Evolutionary conservation across 2,329 filamentous ascomycete genomes (phyloP).

Genomic region (Colletotrichum noveboracense): DNA sequence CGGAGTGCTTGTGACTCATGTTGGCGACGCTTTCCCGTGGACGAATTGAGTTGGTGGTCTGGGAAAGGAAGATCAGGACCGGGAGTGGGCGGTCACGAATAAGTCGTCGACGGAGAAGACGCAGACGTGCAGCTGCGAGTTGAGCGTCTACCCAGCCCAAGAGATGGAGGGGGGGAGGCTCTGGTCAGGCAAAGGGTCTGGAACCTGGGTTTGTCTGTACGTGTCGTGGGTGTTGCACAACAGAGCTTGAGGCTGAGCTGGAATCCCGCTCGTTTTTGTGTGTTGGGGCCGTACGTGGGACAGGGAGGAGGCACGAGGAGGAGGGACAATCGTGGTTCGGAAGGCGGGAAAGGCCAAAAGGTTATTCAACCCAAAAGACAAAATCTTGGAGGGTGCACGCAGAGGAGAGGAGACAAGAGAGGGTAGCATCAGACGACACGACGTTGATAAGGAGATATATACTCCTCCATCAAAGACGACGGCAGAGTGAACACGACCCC

Average conservation of each 20-base stretch:
- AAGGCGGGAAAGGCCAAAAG: not conserved
- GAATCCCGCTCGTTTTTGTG: not conserved
- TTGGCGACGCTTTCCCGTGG: not conserved
- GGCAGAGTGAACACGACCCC: not conserved
- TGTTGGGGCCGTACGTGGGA: not conserved
- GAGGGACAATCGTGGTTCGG: not conserved
- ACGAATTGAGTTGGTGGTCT: not conserved
- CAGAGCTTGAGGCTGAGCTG: not conserved
- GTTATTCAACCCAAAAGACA: not conserved
- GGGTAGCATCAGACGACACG: constrained; percentile 2
- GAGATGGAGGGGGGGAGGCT: not conserved
- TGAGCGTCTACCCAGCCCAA: constrained; percentile 1
- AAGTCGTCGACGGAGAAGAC: not conserved
- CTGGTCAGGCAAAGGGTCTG: not conserved
- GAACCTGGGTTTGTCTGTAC: not conserved
- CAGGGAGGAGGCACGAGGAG: not conserved
- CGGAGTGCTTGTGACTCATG: constrained; percentile 4
- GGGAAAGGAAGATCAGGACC: not conserved
- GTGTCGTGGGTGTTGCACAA: not conserved
- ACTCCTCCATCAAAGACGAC: not conserved
- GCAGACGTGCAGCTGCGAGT: not conserved
- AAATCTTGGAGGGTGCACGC: not conserved
- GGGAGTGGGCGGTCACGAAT: not conserved
- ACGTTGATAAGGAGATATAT: not conserved
- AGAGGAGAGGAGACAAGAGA: not conserved